A percentile compares a stretch with the other conserved stretches of the same genome.
These are phyloP conservation scores for Psilocybe sp. DNA, from an alignment of 768 basidiomycete genomes.

Conservation along the genomic window DNA sequence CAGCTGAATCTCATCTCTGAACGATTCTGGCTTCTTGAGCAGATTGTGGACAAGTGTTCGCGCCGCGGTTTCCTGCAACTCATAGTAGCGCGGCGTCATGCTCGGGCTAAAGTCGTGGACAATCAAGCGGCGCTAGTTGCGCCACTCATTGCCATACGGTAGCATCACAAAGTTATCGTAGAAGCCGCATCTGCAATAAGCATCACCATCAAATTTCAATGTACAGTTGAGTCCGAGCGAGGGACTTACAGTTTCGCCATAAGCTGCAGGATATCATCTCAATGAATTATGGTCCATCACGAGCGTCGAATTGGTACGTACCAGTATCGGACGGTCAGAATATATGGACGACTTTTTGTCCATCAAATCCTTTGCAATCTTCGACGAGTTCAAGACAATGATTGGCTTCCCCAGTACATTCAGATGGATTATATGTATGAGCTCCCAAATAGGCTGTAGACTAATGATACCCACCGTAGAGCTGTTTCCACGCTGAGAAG, in stretches of 20 bases:
- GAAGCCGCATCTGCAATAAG: conserved; percentile 25
- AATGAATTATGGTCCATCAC: no score
- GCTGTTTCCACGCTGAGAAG: conserved; percentile 10
- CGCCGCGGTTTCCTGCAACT: conserved; percentile 18
- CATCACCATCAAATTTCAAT: no score
- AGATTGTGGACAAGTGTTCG: conserved; percentile 17
- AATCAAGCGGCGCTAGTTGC: conserved; percentile 29
- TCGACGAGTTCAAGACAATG: no score
- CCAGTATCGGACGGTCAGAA: no score
- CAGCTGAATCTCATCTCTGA: conserved; percentile 29
- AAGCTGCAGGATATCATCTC: no score
- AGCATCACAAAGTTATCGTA: conserved; percentile 36
- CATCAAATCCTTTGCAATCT: no score
- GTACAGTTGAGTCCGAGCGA: no score
- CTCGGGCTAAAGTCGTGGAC: conserved; percentile 17
- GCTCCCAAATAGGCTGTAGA: background rate
- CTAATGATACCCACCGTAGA: conserved; percentile 6
- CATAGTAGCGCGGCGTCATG: conserved; percentile 12
- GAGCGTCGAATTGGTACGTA: no score
- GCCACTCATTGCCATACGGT: conserved; percentile 37
- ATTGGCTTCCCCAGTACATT: no score
- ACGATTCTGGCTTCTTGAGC: conserved; percentile 19
- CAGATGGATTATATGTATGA: no score
- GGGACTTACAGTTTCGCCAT: no score
- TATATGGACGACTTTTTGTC: no score